Evolutionary conservation across 331 rosid genomes (phyloP), one percentile per base, ranked within the genome.

Genomic region (Pyracantha coccinea): DNA sequence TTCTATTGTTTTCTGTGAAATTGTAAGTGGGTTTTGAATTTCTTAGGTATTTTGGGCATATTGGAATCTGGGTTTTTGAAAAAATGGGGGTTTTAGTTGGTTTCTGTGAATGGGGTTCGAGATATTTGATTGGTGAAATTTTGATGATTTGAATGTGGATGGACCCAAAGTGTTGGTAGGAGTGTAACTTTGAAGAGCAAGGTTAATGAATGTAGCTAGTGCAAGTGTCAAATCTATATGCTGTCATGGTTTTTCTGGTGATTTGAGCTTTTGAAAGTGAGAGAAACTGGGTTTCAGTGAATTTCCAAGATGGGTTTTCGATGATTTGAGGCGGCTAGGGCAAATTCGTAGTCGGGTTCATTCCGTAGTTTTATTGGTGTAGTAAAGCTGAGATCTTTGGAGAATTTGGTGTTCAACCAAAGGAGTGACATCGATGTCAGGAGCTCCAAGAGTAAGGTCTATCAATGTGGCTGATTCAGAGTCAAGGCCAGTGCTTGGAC

Each of bases 401-500:
- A 29, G 24, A 19, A 25, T 15, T 64, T 33, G 70, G 72, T 73
- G 63, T 24, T 76, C 65, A 81, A 66, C 63, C 28, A 58, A 50
- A 53, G 69, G 50, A 41, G 76, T 70, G 69, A 63, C 38, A 78
- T 25, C 80, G 73, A 88, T 89, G 96, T 91, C 96, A 27, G 93
- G 96, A 80, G 88, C 89, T 83, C 93, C 97, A 59, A 89, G 89
- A 76, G 85, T 91, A 69, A 85, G 92, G 97, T 88, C 96, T 52
- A 89, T 88, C 87, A 91, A 89, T 86, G 90, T 88, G 82, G 83
- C 89, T 71, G 91, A 86, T 70, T 89, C 96, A 13, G 97, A 91
- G 69, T 79, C 86, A 28, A 83, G 95, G 84, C 82, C 85, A 21
- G 95, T 91, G 78, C 88, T 91, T 72, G 90, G 91, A 66, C 93